phyloP scores from a whole-genome alignment of 108 stramenopile genomes.

The Cyclotella choctawhatcheeana region DNA sequence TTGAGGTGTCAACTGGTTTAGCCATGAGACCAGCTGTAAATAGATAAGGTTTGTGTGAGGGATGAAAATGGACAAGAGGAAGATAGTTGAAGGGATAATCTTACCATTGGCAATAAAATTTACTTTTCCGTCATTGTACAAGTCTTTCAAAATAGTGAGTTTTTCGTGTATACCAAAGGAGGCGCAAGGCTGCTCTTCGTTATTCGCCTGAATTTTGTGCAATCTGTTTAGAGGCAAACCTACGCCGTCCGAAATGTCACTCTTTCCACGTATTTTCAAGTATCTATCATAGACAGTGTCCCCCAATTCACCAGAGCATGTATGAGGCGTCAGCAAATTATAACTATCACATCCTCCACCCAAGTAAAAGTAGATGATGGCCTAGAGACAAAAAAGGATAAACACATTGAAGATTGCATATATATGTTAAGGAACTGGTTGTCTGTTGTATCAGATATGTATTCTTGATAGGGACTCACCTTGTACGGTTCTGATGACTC shows the following conservation, averaged over 20 bases:
- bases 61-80: too few species aligned
- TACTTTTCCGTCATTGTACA: conserved; percentile 49
- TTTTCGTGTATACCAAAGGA: conserved; percentile 56
- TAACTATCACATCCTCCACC: conserved; percentile 64
- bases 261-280: conserved; percentile 47
- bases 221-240: conserved; percentile 28
- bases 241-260: conserved; percentile 30
- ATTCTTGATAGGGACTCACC: too few species aligned
- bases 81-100: too few species aligned
- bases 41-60: too few species aligned
- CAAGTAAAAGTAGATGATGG: conserved; percentile 62
- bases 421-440: too few species aligned
- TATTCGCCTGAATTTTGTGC: conserved; percentile 43
- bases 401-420: not conserved
- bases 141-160: conserved; percentile 28
- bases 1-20: conserved; percentile 39
- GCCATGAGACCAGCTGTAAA: conserved; percentile 48
- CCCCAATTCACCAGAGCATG: conserved; percentile 24
- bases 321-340: conserved; percentile 65
- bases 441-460: too few species aligned
- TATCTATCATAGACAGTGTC: conserved; percentile 49
- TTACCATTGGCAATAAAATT: conserved; percentile 51
- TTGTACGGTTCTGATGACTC: conserved; percentile 53
- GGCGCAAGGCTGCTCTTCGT: conserved; percentile 46
- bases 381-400: conserved; percentile 25